phyloP scores from a whole-genome alignment of 352 stramenopile species.

The Pythium scleroteichum region DNA sequence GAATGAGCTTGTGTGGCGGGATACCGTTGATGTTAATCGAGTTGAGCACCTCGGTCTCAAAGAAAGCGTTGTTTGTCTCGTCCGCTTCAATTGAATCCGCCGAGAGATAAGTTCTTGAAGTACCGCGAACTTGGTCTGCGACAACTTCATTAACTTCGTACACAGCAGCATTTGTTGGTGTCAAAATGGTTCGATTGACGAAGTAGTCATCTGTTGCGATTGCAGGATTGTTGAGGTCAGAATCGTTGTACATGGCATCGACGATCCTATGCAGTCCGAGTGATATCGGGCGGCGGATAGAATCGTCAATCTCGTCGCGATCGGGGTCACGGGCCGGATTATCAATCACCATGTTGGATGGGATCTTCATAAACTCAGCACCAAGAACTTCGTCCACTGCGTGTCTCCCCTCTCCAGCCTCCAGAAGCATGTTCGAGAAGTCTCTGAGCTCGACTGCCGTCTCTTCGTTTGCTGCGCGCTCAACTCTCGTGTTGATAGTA shows the following conservation, averaged over 20 bases:
- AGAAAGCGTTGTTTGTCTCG: no score
- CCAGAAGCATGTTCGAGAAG: no score
- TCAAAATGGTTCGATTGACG: slow-evolving; percentile 16
- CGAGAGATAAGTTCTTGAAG: no score
- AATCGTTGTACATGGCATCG: slow-evolving; percentile 15
- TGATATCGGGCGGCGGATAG: background rate
- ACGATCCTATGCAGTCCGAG: slow-evolving; percentile 3
- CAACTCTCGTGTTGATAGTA: no score
- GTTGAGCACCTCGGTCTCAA: no score
- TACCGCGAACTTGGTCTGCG: background rate
- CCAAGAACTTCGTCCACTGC: background rate
- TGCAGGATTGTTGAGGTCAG: slow-evolving; percentile 9
- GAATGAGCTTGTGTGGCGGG: no score
- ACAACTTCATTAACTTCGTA: slow-evolving; percentile 17
- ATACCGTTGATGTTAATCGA: no score
- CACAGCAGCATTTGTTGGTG: slow-evolving; percentile 19
- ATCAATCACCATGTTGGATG: slow-evolving; percentile 15
- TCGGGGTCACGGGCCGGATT: background rate
- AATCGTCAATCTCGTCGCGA: background rate
- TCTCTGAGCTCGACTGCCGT: no score
- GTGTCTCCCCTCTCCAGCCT: no score
- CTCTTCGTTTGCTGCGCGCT: no score
- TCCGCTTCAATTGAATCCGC: no score
- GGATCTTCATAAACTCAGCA: slow-evolving; percentile 27
- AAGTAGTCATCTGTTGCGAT: slow-evolving; percentile 20